Conservation (phyloP, 805 yeast genomes). For the Candida mattraensis region DNA sequence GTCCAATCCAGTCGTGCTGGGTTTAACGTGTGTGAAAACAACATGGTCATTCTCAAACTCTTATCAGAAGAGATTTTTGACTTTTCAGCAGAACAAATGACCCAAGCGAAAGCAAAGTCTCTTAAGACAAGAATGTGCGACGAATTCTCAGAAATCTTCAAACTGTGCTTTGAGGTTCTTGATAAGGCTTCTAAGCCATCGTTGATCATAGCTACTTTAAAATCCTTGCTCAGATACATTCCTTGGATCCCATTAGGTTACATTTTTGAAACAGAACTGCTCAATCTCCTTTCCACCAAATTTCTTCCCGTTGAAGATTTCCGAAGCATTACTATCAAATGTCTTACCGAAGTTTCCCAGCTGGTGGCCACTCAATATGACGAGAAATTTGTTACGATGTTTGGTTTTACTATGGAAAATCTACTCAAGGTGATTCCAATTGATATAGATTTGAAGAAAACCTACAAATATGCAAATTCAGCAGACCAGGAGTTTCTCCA, state of each 20-base stretch:
- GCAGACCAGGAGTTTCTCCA: constrained; percentile 91
- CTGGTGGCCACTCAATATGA: constrained; percentile 56
- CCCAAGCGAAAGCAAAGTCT: constrained; percentile 87
- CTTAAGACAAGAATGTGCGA: constrained; percentile 81
- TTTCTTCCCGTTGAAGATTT: constrained; percentile 78
- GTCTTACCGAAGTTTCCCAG: constrained; percentile 87
- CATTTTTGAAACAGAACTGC: constrained; percentile 82
- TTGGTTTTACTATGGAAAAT: constrained; percentile 70
- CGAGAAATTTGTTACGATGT: constrained; percentile 63
- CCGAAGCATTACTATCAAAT: constrained; percentile 82
- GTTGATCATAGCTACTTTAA: constrained; percentile 78
- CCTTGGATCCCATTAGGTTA: constrained; percentile 94
- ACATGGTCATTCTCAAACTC: constrained; percentile 87
- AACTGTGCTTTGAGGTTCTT: constrained; percentile 88
- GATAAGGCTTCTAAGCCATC: constrained; percentile 87
- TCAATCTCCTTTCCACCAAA: constrained; percentile 69
- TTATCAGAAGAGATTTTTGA: constrained; percentile 96
- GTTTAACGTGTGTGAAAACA: constrained; percentile 94
- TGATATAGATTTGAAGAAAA: constrained; percentile 64
- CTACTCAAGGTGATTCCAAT: constrained; percentile 69
- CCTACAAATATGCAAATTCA: constrained; percentile 74
- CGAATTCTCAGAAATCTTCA: constrained; percentile 91
- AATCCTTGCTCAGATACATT: constrained; percentile 77
- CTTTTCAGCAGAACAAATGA: constrained; percentile 92
- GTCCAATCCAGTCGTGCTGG: constrained; percentile 81